Evolutionary conservation across 2,329 filamentous ascomycete genomes (phyloP).

Genomic region (Fusarium xyrophilum): DNA sequence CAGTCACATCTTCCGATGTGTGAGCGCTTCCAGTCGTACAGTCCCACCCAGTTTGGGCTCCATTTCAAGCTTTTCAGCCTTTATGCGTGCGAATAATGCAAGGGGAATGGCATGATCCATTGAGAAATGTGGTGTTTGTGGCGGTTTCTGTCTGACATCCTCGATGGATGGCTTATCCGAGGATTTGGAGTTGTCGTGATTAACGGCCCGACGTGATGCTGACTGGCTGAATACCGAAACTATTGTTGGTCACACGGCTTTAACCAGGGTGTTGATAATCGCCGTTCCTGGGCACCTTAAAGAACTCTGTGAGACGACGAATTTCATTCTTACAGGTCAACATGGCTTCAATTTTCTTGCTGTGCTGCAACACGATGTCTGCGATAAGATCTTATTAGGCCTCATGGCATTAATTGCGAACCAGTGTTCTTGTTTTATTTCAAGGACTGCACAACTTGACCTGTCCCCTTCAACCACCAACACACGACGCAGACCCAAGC

Average conservation of each 20-base stretch:
- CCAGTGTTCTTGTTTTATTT: background rate
- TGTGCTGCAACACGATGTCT: conserved; percentile 1
- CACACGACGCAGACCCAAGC: background rate
- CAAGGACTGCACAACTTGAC: background rate
- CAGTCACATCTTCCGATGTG: conserved; percentile 22
- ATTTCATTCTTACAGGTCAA: background rate
- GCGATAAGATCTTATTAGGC: conserved; percentile 20
- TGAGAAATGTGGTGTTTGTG: conserved; percentile 11
- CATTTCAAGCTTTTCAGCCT: background rate
- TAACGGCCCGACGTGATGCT: conserved; percentile 28
- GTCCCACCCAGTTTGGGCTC: background rate
- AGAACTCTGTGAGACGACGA: background rate
- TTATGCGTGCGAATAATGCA: background rate
- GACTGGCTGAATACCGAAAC: conserved; percentile 11
- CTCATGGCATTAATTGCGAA: background rate
- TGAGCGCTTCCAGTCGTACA: conserved; percentile 25
- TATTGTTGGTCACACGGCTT: conserved; percentile 13
- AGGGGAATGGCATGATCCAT: background rate
- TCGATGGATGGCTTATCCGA: conserved; percentile 30
- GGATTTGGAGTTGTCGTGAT: conserved; percentile 36
- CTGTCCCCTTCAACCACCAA: background rate
- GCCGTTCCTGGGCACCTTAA: conserved; percentile 2
- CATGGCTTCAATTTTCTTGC: background rate
- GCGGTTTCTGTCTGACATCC: conserved; percentile 3
- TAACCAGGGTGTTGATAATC: background rate